Base-by-base conservation (phyloP, 1,284 basidiomycete genomes). In the Malassezia caprae region DNA sequence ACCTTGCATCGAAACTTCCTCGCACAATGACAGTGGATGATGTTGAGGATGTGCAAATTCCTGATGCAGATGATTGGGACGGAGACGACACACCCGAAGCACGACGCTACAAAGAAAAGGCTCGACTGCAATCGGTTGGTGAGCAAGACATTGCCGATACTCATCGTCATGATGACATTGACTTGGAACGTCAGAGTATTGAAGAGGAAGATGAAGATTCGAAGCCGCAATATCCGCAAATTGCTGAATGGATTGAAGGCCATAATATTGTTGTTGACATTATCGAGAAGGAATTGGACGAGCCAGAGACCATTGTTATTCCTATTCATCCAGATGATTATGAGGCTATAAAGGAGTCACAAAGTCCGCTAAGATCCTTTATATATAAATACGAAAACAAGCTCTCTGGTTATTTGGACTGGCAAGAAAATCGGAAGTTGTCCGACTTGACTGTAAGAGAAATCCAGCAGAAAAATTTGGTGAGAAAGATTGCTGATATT, bases 161-260 rank as follows among this genome's bases (percentile, higher is more conserved):
- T 19, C 49, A 27, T n/a, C 19, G n/a, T 7, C 10, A 24, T 23
- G 28, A 51, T 17, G 42, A 51, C 13, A 8, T 31, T n/a, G 37
- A 57, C 37, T 30, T 27, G 8, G 52, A 49, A 21, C n/a, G 32
- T 3, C 32, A 21, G 21, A 11, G 11, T 26, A 26, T 57, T 6
- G 40, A 32, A n/a, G 21, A 31, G 3, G n/a, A 46, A 15, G 34
- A 48, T 28, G 34, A 48, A 11, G 46, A 60, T 19, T 31, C 62
- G 12, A 47, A 62, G 21, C n/a, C 44, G 10, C 35, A 53, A 4
- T 72, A 64, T 58, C 70, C 72, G 1, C 59, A 53, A 19, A 52
- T 63, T 8, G 58, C 60, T 21, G 58, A 68, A 31, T 74, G 71
- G 71, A 58, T 72, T 15, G 71, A 74, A 48, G 72, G 72, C 3